A percentile compares a stretch with the other conserved stretches of the same genome.
These are phyloP conservation scores for Lentinula boryana DNA, from an alignment of 768 basidiomycete genomes.

Conservation along the genomic window DNA sequence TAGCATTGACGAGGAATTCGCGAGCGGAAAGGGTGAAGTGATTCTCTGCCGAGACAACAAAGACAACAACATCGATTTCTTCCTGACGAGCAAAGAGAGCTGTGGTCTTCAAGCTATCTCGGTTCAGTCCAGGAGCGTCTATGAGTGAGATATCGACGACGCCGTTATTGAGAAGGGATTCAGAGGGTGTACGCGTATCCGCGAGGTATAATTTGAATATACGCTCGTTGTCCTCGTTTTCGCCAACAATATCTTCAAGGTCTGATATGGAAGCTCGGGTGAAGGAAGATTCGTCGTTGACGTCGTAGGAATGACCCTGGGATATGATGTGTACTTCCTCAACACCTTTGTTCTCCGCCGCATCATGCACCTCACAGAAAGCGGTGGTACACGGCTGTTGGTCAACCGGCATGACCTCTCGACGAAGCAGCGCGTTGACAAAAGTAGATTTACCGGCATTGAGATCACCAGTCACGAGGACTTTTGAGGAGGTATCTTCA, in stretches of 20 bases:
- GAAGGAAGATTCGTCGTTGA: constrained; percentile 71
- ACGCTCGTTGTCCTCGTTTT: constrained; percentile 65
- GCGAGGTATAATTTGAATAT: constrained; percentile 86
- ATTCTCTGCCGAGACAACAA: constrained; percentile 96
- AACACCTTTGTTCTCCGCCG: constrained; percentile 66
- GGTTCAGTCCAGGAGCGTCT: constrained; percentile 96
- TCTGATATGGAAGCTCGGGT: constrained; percentile 58
- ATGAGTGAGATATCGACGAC: constrained; percentile 97
- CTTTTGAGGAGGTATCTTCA: constrained; percentile 88
- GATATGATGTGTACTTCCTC: constrained; percentile 87
- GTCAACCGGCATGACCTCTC: constrained; percentile 93
- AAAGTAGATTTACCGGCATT: constrained; percentile 99
- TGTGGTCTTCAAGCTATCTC: constrained; percentile 92
- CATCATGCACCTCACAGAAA: constrained; percentile 95
- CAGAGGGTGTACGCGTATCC: constrained; percentile 69
- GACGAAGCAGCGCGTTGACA: constrained; percentile 88
- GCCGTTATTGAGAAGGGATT: constrained; percentile 90
- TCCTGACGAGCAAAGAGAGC: constrained; percentile 93
- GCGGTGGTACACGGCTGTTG: constrained; percentile 97
- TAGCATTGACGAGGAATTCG: constrained; percentile 89
- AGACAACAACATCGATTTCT: constrained; percentile 98
- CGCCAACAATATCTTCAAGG: constrained; percentile 74
- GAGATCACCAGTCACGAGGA: constrained; percentile 95
- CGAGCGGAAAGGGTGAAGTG: constrained; percentile 95
- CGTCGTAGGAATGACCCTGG: constrained; percentile 61